Evolutionary conservation across 371 early-diverging fungal genomes (phyloP).

Genomic region (Funneliformis caledonium): DNA sequence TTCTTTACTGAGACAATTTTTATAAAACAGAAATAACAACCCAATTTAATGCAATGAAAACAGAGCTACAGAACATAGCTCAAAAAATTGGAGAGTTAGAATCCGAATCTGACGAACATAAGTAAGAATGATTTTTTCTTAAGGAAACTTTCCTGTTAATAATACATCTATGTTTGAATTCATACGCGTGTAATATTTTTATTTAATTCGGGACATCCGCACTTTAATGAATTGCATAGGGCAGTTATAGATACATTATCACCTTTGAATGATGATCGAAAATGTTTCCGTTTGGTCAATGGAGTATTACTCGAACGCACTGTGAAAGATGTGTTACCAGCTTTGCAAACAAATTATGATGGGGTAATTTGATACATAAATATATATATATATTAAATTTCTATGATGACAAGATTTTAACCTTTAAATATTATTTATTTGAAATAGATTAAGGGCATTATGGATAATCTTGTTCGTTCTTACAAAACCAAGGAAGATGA

Average conservation of each 20-base stretch:
- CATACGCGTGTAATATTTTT: neutral
- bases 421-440: neutral
- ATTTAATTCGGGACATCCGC: neutral
- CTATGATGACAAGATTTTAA: neutral
- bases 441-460: constrained; percentile 73
- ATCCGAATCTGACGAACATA: constrained; percentile 93
- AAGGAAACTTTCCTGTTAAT: neutral
- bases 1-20: neutral
- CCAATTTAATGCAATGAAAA: constrained; percentile 82
- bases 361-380: constrained; percentile 62
- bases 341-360: constrained; percentile 83
- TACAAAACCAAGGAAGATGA: constrained; percentile 92
- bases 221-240: constrained; percentile 46
- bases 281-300: constrained; percentile 91
- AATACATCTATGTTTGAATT: neutral
- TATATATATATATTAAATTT: neutral
- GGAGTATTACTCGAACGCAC: constrained; percentile 94
- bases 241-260: constrained; percentile 92
- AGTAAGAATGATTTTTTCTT: constrained; percentile 53
- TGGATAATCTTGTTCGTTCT: constrained; percentile 71
- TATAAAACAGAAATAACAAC: constrained; percentile 56
- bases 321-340: constrained; percentile 90
- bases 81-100: constrained; percentile 95
- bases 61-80: constrained; percentile 84
- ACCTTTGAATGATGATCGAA: constrained; percentile 81